These are phyloP conservation scores for Circinella umbellata DNA, from an alignment of 371 early-diverging fungal species.

Conservation along the genomic window DNA sequence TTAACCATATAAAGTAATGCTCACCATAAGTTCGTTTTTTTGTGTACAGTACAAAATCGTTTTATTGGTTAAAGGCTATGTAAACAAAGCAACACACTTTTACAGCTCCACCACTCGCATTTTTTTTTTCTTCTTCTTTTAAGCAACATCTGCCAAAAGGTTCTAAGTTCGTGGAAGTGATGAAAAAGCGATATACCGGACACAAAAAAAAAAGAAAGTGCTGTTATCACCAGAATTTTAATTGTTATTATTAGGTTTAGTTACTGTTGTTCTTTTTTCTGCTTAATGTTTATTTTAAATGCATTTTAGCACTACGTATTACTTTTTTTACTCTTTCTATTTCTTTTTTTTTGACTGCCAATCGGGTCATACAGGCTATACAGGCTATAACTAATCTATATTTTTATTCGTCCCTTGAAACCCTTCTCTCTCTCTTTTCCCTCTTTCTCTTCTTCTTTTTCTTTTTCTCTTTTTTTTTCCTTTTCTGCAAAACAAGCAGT, in stretches of 20 bases:
- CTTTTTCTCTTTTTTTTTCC: background rate
- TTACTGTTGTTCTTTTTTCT: too few species aligned
- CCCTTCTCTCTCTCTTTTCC: background rate
- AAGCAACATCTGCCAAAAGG: too few species aligned
- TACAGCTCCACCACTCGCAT: background rate
- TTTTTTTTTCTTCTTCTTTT: too few species aligned
- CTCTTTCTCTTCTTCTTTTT: background rate
- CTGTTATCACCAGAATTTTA: too few species aligned
- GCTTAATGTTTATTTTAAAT: too few species aligned
- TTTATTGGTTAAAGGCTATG: background rate
- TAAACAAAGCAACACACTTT: background rate
- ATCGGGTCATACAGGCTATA: background rate
- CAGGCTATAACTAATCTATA: background rate
- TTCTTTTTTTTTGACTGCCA: background rate
- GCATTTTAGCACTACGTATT: too few species aligned
- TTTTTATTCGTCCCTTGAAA: constrained; percentile 4
- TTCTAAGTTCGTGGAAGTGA: too few species aligned
- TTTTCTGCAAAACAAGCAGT: background rate
- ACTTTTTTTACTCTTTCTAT: background rate
- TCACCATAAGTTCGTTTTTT: constrained; percentile 7
- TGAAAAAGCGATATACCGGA: too few species aligned
- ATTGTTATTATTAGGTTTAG: too few species aligned
- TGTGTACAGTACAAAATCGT: background rate
- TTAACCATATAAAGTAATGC: constrained; percentile 1
- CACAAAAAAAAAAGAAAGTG: too few species aligned